Conservation (phyloP, 768 basidiomycete species). For the Rhodotorula taiwanensis region DNA sequence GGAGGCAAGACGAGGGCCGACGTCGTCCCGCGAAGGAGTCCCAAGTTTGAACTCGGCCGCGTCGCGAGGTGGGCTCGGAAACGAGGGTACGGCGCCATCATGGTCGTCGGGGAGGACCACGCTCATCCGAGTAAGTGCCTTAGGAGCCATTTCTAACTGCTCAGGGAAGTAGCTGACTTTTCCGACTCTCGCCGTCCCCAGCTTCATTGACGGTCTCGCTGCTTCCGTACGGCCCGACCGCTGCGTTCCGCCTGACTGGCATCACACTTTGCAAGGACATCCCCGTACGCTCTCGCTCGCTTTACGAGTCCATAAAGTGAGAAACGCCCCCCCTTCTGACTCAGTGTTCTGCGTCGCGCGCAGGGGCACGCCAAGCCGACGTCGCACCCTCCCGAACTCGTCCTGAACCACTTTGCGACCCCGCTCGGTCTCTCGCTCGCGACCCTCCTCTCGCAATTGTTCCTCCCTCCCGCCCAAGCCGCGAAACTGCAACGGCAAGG, state of each 20-base stretch:
- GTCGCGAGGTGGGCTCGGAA: conserved; percentile 91
- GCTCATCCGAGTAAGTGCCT: conserved; percentile 84
- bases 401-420: conserved; percentile 89
- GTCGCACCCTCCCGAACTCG: conserved; percentile 86
- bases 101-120: conserved; percentile 92
- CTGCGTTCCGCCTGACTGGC: conserved; percentile 89
- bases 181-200: conserved; percentile 44
- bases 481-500: conserved; percentile 27
- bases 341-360: background rate
- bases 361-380: conserved; percentile 90
- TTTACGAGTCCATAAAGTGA: background rate
- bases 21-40: conserved; percentile 68
- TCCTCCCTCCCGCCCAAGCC: conserved; percentile 79
- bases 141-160: too few species aligned
- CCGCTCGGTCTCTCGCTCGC: conserved; percentile 88
- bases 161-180: background rate
- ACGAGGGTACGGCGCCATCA: conserved; percentile 76
- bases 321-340: too few species aligned
- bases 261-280: conserved; percentile 79
- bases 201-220: conserved; percentile 89
- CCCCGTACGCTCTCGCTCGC: conserved; percentile 51
- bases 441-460: conserved; percentile 90
- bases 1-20: conserved; percentile 53
- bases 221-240: conserved; percentile 85
- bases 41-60: conserved; percentile 86